Conservation (phyloP, 805 yeast genomes). For the Blastobotrys terrestris region DNA sequence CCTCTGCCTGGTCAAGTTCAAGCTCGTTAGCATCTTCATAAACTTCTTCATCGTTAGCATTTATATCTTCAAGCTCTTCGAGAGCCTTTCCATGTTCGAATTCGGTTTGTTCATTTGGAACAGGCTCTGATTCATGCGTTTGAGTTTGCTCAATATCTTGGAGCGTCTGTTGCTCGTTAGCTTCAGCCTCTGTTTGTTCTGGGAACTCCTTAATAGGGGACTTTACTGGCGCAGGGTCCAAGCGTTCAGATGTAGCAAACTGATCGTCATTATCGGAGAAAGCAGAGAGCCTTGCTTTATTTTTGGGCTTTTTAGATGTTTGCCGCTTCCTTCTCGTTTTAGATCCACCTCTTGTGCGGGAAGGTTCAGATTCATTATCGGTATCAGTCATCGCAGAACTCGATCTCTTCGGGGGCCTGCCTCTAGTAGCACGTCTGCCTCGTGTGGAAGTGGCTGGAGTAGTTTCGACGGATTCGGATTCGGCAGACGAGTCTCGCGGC, state of each 20-base stretch:
- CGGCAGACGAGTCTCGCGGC: constrained; percentile 12
- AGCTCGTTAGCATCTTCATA: constrained; percentile 3
- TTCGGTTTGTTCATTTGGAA: constrained; percentile 5
- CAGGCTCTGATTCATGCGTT: constrained; percentile 4
- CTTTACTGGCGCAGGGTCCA: neutral
- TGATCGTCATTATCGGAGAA: neutral
- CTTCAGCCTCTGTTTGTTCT: neutral
- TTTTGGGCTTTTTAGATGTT: neutral
- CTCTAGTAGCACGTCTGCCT: neutral
- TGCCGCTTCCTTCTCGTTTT: neutral
- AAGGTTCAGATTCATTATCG: neutral
- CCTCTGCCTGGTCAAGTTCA: constrained; percentile 3
- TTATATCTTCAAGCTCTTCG: constrained; percentile 7
- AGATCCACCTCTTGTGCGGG: neutral
- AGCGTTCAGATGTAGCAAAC: neutral
- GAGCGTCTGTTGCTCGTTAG: constrained; percentile 4
- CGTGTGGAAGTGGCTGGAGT: neutral
- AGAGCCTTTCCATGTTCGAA: constrained; percentile 4
- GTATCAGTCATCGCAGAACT: neutral
- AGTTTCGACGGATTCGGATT: neutral
- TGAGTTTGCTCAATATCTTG: neutral
- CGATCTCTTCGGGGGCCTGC: neutral
- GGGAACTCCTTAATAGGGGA: neutral
- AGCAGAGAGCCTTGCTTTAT: neutral
- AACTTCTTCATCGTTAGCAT: constrained; percentile 6